phyloP scores from a whole-genome alignment of 2,329 filamentous ascomycete genomes.

The Falciphora oryzae region DNA sequence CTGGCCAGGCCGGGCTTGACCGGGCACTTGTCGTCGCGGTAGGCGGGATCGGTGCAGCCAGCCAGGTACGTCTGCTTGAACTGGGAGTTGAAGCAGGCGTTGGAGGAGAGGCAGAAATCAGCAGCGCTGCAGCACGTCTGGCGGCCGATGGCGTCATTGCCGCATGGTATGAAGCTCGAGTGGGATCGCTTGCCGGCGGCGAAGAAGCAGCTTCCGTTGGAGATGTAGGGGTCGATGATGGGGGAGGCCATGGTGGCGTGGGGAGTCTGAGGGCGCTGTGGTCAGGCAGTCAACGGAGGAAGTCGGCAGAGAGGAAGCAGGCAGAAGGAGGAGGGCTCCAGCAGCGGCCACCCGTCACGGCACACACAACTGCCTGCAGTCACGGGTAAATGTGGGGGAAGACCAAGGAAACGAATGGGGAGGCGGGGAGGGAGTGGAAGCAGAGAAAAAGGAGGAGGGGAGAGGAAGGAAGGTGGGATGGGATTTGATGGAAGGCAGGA shows the following conservation, averaged over 20 bases:
- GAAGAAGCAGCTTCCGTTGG: slow-evolving; percentile 17
- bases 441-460: not conserved
- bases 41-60: slow-evolving; percentile 29
- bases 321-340: not conserved
- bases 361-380: not conserved
- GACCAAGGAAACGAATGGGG: not conserved
- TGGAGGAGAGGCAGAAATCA: slow-evolving; percentile 16
- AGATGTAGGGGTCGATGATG: slow-evolving; percentile 13
- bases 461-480: not conserved
- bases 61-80: slow-evolving; percentile 31
- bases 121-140: slow-evolving; percentile 16
- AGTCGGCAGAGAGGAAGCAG: not conserved
- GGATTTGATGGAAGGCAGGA: not conserved
- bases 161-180: slow-evolving; percentile 18
- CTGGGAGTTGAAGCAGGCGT: slow-evolving; percentile 19
- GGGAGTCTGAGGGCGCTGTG: not conserved
- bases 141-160: slow-evolving; percentile 13
- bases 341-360: not conserved
- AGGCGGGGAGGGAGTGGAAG: too few species aligned
- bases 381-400: not conserved
- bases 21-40: slow-evolving; percentile 27
- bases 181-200: slow-evolving; percentile 9
- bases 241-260: not conserved
- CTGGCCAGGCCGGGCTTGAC: slow-evolving; percentile 21
- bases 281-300: not conserved